Conservation (phyloP, 331 rosid species). For the Ulmus americana region DNA sequence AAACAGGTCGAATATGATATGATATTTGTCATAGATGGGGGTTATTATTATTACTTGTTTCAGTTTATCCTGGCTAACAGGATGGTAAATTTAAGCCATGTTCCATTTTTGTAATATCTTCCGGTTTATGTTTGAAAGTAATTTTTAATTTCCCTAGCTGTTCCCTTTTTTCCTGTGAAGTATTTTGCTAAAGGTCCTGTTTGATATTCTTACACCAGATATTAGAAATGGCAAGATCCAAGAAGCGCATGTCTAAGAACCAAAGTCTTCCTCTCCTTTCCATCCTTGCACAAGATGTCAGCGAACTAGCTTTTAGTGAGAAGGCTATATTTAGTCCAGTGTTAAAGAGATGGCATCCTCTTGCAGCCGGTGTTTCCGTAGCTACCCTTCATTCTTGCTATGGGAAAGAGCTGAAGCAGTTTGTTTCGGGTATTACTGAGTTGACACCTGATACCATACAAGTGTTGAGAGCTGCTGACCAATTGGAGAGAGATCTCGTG, state of each 20-base stretch:
- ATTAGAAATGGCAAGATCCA: conserved; percentile 66
- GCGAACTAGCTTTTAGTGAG: conserved; percentile 68
- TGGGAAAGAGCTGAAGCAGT: conserved; percentile 76
- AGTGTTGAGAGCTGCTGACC: conserved; percentile 81
- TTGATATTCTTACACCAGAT: conserved; percentile 44
- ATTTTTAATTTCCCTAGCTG: background rate
- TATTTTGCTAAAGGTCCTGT: conserved; percentile 19
- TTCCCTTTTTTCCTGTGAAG: background rate
- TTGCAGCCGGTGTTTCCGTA: conserved; percentile 76
- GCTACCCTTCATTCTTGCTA: conserved; percentile 89
- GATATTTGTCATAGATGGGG: too few species aligned
- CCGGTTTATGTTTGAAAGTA: background rate
- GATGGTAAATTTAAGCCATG: too few species aligned
- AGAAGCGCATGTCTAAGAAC: conserved; percentile 57
- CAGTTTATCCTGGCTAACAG: too few species aligned
- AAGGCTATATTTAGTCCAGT: conserved; percentile 77
- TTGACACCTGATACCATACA: conserved; percentile 77
- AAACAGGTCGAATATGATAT: too few species aligned
- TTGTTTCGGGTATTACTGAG: conserved; percentile 51
- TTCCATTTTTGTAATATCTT: too few species aligned
- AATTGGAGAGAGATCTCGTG: conserved; percentile 90
- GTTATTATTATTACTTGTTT: too few species aligned
- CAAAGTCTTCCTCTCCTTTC: conserved; percentile 58
- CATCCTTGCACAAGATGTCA: conserved; percentile 67
- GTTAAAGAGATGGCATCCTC: conserved; percentile 86